Conservation (phyloP, 768 basidiomycete genomes). For the Tricholoma matsutake region DNA sequence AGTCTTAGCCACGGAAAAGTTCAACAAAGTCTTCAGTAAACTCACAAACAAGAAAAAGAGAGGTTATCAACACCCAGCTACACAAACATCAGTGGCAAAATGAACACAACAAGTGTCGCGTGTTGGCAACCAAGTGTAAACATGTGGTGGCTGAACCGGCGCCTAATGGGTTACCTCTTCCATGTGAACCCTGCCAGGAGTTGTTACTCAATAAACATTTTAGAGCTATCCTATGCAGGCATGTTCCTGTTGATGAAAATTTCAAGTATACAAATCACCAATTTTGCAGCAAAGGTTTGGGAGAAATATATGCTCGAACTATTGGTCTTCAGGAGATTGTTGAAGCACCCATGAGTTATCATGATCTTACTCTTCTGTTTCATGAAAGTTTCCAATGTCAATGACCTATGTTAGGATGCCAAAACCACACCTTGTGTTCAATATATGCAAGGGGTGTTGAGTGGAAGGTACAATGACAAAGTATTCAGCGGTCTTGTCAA, state of each 20-base stretch:
- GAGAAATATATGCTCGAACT: conserved; percentile 1
- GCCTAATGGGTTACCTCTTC: not conserved
- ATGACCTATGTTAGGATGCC: not conserved
- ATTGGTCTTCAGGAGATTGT: not conserved
- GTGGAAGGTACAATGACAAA: not conserved
- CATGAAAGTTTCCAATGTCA: not conserved
- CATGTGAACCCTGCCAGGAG: not conserved
- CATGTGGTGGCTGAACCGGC: not conserved
- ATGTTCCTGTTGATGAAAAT: not conserved
- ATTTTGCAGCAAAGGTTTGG: not conserved
- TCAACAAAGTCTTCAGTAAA: no score
- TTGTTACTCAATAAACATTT: not conserved
- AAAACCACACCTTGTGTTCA: not conserved
- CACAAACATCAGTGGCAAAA: not conserved
- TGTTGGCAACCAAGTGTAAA: no score
- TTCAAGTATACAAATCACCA: not conserved
- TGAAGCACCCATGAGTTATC: not conserved
- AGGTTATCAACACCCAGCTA: no score
- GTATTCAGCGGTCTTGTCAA: not conserved
- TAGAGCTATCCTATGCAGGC: not conserved
- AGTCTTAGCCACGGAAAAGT: no score
- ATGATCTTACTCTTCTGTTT: no score
- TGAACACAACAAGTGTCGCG: not conserved
- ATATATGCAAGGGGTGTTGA: not conserved
- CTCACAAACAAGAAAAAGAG: no score